Percentiles rank a stretch among this genome's conserved stretches.
phyloP scores from a whole-genome alignment of 1,139 yeast genomes.

The Candida gigantensis region DNA sequence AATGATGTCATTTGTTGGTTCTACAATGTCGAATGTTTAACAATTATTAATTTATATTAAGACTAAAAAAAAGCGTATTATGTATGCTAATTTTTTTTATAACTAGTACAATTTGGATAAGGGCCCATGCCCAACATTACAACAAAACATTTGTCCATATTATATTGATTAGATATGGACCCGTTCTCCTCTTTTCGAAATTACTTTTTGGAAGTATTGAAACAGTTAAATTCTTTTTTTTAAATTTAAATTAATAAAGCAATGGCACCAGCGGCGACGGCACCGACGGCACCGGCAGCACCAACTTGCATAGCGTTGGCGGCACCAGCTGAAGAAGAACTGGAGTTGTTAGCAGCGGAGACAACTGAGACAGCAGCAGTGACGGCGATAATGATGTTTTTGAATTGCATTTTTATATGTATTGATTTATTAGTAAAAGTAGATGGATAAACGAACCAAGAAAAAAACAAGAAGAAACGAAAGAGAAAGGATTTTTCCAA shows the following conservation, averaged over 20 bases:
- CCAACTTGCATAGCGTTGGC: slow-evolving; percentile 32
- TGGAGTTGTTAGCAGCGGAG: slow-evolving; percentile 32
- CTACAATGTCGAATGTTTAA: too few relatives aligned
- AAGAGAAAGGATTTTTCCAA: neutral
- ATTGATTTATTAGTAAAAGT: neutral
- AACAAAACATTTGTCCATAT: too few relatives aligned
- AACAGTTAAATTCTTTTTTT: slow-evolving; percentile 2
- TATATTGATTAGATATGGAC: slow-evolving; percentile 1
- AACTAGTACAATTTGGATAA: too few relatives aligned
- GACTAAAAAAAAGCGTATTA: too few relatives aligned
- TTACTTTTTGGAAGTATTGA: neutral
- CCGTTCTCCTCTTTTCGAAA: too few relatives aligned
- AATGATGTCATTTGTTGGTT: too few relatives aligned
- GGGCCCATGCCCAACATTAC: too few relatives aligned
- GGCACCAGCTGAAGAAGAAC: slow-evolving; percentile 19
- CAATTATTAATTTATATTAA: too few relatives aligned
- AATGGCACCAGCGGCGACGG: slow-evolving; percentile 49
- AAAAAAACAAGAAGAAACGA: neutral
- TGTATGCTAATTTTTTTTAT: too few relatives aligned
- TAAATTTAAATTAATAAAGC: slow-evolving; percentile 44
- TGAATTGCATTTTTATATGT: slow-evolving; percentile 50
- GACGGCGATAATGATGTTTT: slow-evolving; percentile 45
- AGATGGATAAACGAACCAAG: neutral
- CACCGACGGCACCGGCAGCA: slow-evolving; percentile 31
- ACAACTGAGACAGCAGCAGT: slow-evolving; percentile 44